These are phyloP conservation scores for Pichia gijzeniarum DNA, from an alignment of 805 yeast species.

Conservation along the genomic window DNA sequence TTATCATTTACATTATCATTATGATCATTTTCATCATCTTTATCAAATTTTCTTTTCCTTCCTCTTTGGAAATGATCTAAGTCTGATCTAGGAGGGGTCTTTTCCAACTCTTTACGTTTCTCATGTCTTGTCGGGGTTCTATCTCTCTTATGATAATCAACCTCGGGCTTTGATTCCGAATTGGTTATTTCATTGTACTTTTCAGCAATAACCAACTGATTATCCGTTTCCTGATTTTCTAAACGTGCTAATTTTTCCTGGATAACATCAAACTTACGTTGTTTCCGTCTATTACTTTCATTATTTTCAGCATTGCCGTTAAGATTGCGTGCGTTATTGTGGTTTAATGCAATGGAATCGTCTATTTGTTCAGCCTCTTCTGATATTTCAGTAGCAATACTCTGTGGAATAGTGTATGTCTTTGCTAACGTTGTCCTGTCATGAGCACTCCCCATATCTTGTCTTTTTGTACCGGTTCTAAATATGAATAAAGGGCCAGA, in stretches of 20 bases:
- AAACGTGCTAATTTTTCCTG: conserved; percentile 2
- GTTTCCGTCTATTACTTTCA: background rate
- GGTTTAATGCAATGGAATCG: background rate
- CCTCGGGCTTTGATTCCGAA: background rate
- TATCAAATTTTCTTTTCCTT: conserved; percentile 12
- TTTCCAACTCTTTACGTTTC: conserved; percentile 28
- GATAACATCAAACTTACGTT: conserved; percentile 13
- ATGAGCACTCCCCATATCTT: background rate
- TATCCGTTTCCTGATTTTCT: background rate
- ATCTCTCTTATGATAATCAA: conserved; percentile 26
- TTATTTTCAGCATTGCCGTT: background rate
- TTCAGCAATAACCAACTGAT: background rate
- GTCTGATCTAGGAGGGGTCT: conserved; percentile 16
- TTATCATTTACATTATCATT: no score
- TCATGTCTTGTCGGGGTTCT: conserved; percentile 40
- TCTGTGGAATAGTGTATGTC: conserved; percentile 21
- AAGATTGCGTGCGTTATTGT: background rate
- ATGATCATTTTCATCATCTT: conserved; percentile 21
- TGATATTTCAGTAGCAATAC: conserved; percentile 17
- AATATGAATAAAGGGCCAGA: background rate
- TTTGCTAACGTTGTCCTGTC: background rate
- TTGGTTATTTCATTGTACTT: background rate
- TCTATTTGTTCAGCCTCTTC: conserved; percentile 4
- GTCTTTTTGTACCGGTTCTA: background rate
- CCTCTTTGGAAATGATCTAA: conserved; percentile 10